Conservation (phyloP, 805 yeast species). For the Pichia deserticola region DNA sequence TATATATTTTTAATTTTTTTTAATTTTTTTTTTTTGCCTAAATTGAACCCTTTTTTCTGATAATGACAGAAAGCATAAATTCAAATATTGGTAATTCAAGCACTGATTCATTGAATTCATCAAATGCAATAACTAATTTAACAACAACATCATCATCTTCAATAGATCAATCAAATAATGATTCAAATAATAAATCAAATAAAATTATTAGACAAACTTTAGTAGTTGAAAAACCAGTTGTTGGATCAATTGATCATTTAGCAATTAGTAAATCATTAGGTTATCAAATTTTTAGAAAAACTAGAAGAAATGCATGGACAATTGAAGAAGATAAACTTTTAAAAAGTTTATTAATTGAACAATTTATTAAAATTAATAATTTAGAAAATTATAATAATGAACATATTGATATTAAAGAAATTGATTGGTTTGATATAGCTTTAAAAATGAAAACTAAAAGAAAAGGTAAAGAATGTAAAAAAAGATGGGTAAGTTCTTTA, state of each 20-base stretch:
- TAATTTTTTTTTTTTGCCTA: no score
- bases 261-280: conserved; percentile 67
- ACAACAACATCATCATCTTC: background rate
- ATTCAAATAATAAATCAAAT: background rate
- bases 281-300: conserved; percentile 62
- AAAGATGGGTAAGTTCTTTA: conserved; percentile 79
- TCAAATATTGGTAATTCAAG: no score
- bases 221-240: conserved; percentile 9
- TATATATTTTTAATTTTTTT: no score
- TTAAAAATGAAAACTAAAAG: conserved; percentile 37
- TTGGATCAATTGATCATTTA: conserved; percentile 38
- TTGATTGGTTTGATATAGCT: conserved; percentile 60
- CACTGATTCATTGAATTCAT: no score
- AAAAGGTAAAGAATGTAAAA: conserved; percentile 75
- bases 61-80: no score
- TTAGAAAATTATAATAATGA: conserved; percentile 18
- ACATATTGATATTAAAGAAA: conserved; percentile 30
- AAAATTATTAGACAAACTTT: background rate
- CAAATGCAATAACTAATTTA: no score
- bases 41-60: no score
- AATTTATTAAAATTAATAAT: conserved; percentile 17
- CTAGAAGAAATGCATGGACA: conserved; percentile 64
- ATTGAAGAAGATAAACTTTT: conserved; percentile 60
- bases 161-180: background rate
- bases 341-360: conserved; percentile 33